Evolutionary conservation across 345 rosid species (phyloP), one percentile per base, ranked within the genome.

Genomic region (Geranium rotundifolium): DNA sequence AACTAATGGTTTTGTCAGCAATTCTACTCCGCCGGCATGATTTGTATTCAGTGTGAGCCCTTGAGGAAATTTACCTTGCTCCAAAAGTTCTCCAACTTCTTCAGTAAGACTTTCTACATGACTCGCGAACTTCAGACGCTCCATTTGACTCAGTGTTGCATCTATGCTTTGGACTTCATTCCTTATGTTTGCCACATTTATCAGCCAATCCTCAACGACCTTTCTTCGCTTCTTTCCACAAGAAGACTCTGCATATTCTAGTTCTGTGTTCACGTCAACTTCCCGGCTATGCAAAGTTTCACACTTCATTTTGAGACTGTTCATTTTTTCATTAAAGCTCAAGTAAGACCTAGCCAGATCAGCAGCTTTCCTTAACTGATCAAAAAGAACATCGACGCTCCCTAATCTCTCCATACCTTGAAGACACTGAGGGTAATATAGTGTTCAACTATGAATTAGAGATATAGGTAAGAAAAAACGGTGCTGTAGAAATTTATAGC

Each of bases 151-250:
- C 6, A 61, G 29, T 56, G 31, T 56, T 61, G 7, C 4, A 17
- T 67, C 65, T 19, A 68, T 19, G 41, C 56, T 19, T 10, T 57
- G n/a, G n/a, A 27, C 60, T 23, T 56, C 55, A 19, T 12, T 49
- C 19, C 17, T 56, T 16, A 57, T 27, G 8, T 34, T 55, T 20
- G 9, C 50, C 49, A 67, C 65, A 17, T 61, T 58, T 34, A 2
- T 15, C 23, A 68, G 16, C 71, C 71, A 68, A 31, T 54, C 23
- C 9, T 39, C 56, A 55, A 67, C 65, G 20, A 31, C 71, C 15
- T 29, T 61, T 39, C 37, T 67, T 16, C 60, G 60, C 29, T 52
- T 61, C 56, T 63, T 67, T 30, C 56, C n/a, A n/a, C 54, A 19
- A 9, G 34, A 55, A 12, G 29, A 54, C 54, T 67, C 65, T 59